These are phyloP conservation scores for Voacanga thouarsii DNA, from an alignment of 257 asterid species.

Conservation along the genomic window DNA sequence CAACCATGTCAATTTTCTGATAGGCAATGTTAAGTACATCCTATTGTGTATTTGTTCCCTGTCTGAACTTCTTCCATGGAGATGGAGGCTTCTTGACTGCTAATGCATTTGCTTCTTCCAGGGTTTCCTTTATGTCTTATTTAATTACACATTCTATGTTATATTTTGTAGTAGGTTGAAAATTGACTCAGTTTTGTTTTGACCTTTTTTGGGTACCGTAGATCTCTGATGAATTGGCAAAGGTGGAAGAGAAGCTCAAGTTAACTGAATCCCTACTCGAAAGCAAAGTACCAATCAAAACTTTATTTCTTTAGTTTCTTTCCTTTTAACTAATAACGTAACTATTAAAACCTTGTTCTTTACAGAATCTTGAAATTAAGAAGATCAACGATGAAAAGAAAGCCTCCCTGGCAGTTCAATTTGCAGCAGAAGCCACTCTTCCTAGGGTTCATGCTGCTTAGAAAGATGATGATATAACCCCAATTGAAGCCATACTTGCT, in stretches of 20 bases:
- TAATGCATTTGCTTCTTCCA: not conserved
- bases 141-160: not conserved
- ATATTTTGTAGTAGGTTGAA: not conserved
- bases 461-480: constrained; percentile 99
- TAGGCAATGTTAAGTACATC: not conserved
- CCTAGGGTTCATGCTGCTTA: constrained; percentile 96
- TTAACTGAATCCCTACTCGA: constrained; percentile 78
- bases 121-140: not conserved
- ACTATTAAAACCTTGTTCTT: constrained; percentile 1
- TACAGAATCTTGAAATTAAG: constrained; percentile 95
- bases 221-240: constrained; percentile 83
- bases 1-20: not conserved
- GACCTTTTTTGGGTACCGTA: constrained; percentile 22
- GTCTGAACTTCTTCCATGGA: too few relatives aligned
- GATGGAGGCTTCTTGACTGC: not conserved
- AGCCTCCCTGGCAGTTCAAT: constrained; percentile 97
- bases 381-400: constrained; percentile 92
- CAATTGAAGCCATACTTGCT: constrained; percentile 95
- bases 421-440: constrained; percentile 99
- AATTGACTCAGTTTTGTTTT: not conserved
- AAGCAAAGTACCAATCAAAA: constrained; percentile 64
- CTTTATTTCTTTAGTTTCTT: constrained; percentile 14
- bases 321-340: not conserved
- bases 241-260: constrained; percentile 88
- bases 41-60: not conserved